Base-by-base conservation (phyloP, 352 stramenopile genomes). In the Globisporangium barbulae region DNA sequence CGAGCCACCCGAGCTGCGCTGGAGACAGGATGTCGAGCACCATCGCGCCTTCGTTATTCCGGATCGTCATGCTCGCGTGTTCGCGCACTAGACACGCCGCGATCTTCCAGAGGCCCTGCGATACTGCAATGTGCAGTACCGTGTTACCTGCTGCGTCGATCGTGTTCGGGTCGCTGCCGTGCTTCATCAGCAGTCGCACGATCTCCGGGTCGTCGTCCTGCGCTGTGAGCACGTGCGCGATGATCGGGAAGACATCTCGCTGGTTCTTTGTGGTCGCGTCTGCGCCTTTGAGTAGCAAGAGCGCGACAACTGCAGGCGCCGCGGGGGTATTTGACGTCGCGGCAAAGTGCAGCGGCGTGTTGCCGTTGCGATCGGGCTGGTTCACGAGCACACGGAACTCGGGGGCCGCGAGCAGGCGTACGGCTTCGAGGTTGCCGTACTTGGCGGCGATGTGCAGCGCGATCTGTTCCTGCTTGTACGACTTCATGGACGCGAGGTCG, bases 331-430 rank as follows among this genome's bases (percentile, higher is more conserved):
- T 81, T 19, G 76, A 91, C 21, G 86, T 94, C 9, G 78, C 72
- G 17, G 86, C 83, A 70, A 94, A 94, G 62, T 93, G 86, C 45
- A 94, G 72, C 57, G 86, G 80, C 22, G 86, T 92, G 66, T 94
- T 94, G 52, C 83, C 82, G 64, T 92, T 92, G 44, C 79, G 76
- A 67, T 94, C 86, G 6, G 72, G 72, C 59, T 74, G 58, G 59
- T 89, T 90, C 52, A 91, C 69, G 25, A 90, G 72, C 59, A 60
- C 17, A n/a, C 74, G 65, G 64, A 92, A 83, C 63, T 90, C 81
- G 8, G 83, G 76, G 0, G 71, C 67, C 0, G 83, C 70, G 22
- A 92, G 68, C 53, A 91, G 63, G 41, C 70, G 71, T 39, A 77
- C 74, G 15, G 73, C 81, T 25, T 88, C 77, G 9, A 90, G 61